Conservation (phyloP, 352 stramenopile species). For the Phytophthora cactorum region DNA sequence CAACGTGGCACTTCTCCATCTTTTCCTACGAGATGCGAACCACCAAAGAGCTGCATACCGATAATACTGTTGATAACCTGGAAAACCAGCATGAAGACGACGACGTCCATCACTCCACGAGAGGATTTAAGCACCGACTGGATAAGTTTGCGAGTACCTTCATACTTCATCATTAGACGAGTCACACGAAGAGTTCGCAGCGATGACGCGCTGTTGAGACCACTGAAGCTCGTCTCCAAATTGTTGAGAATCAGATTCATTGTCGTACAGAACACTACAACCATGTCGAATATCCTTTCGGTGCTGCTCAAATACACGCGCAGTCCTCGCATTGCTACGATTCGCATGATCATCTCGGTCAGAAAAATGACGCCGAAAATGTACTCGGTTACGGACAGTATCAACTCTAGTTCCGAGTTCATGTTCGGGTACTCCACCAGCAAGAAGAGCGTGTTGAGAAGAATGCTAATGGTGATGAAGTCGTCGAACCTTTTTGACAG, state of each 20-base stretch:
- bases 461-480: constrained; percentile 71
- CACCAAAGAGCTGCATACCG: constrained; percentile 82
- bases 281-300: constrained; percentile 73
- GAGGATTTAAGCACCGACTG: constrained; percentile 81
- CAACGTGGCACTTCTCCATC: constrained; percentile 62
- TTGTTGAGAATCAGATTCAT: constrained; percentile 80
- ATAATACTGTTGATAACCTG: constrained; percentile 80
- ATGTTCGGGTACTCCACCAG: constrained; percentile 77
- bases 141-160: constrained; percentile 79
- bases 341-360: constrained; percentile 64
- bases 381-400: constrained; percentile 72
- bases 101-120: constrained; percentile 78
- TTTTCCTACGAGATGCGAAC: constrained; percentile 44
- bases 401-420: constrained; percentile 30
- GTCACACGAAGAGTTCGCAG: constrained; percentile 75
- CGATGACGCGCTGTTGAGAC: constrained; percentile 71
- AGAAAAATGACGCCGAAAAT: constrained; percentile 72
- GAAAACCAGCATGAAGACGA: constrained; percentile 78
- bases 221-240: constrained; percentile 55
- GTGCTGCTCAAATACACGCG: constrained; percentile 58
- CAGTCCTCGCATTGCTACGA: constrained; percentile 63
- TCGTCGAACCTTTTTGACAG: constrained; percentile 81
- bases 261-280: constrained; percentile 74
- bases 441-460: constrained; percentile 70
- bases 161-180: constrained; percentile 83